A percentile compares a stretch with the other conserved stretches of the same genome.
Conservation (phyloP, 1,139 yeast genomes). For the Kurtzmaniella quercitrusa region DNA sequence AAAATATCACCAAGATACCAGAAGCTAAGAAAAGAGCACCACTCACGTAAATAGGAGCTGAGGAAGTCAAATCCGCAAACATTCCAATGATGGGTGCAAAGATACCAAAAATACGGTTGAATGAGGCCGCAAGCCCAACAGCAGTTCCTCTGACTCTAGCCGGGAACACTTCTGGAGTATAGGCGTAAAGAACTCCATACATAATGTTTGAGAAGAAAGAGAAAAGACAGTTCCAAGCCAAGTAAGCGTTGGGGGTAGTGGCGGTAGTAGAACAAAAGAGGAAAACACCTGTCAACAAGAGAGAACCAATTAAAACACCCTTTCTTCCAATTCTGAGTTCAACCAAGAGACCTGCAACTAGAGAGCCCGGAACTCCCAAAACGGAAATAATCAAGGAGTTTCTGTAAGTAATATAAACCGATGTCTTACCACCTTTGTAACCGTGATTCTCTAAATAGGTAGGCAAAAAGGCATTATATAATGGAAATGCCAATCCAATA, state of each 20-base stretch:
- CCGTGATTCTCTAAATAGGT: conserved; percentile 34
- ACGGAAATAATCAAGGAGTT: conserved; percentile 39
- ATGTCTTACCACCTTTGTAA: conserved; percentile 25
- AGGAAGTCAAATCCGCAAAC: conserved; percentile 36
- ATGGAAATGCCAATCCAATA: conserved; percentile 44
- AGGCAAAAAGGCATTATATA: conserved; percentile 42
- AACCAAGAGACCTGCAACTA: conserved; percentile 36
- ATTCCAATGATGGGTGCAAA: conserved; percentile 45
- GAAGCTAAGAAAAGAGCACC: conserved; percentile 38
- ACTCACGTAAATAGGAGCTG: conserved; percentile 41
- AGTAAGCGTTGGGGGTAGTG: conserved; percentile 30
- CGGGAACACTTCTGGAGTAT: conserved; percentile 43
- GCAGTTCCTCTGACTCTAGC: conserved; percentile 41
- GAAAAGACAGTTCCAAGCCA: conserved; percentile 45
- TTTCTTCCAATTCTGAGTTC: conserved; percentile 38
- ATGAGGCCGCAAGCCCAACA: conserved; percentile 40
- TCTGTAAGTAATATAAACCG: conserved; percentile 34
- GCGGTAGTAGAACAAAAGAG: conserved; percentile 42
- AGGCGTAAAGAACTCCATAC: conserved; percentile 44
- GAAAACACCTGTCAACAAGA: conserved; percentile 35
- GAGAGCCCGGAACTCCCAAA: conserved; percentile 39
- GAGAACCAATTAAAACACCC: conserved; percentile 31
- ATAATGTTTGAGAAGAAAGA: conserved; percentile 38
- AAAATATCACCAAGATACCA: conserved; percentile 30
- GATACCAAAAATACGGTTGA: conserved; percentile 38